phyloP scores from a whole-genome alignment of 2,329 filamentous ascomycete species.

The Fusarium xyrophilum region DNA sequence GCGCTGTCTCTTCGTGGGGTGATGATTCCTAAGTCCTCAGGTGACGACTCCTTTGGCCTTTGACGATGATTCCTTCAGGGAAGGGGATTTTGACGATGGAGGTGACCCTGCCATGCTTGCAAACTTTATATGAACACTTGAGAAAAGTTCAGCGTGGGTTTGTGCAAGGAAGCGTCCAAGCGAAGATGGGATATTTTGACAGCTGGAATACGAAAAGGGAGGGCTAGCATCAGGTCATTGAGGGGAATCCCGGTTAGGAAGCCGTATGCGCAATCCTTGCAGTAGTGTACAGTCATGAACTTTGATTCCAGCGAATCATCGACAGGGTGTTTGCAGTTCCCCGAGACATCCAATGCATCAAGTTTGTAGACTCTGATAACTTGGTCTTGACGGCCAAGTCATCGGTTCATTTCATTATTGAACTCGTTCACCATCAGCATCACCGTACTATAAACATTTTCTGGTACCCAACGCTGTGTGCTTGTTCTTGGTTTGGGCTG shows the following conservation, averaged over 20 bases:
- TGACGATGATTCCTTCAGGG: neutral
- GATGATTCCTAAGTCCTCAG: neutral
- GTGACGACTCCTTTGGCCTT: neutral
- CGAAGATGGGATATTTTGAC: neutral
- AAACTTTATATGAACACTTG: neutral
- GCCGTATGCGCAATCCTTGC: neutral
- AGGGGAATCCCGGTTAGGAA: neutral
- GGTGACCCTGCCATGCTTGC: neutral
- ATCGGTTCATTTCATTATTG: neutral
- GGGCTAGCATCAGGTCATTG: neutral
- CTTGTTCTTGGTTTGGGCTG: neutral
- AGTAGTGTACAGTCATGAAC: neutral
- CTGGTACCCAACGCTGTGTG: neutral
- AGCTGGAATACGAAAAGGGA: neutral
- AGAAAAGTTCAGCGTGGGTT: neutral
- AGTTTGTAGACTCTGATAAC: neutral
- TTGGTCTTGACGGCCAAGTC: neutral
- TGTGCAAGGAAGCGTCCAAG: neutral
- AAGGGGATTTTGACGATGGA: neutral
- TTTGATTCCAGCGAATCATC: neutral
- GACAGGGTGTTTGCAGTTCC: neutral
- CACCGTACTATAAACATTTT: neutral
- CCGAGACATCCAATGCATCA: neutral
- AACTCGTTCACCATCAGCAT: neutral
- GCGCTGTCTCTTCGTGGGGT: neutral